Percentiles rank a stretch among this genome's conserved stretches.
Evolutionary conservation across 345 rosid species (phyloP).

Genomic region (Carallia pectinifolia): DNA sequence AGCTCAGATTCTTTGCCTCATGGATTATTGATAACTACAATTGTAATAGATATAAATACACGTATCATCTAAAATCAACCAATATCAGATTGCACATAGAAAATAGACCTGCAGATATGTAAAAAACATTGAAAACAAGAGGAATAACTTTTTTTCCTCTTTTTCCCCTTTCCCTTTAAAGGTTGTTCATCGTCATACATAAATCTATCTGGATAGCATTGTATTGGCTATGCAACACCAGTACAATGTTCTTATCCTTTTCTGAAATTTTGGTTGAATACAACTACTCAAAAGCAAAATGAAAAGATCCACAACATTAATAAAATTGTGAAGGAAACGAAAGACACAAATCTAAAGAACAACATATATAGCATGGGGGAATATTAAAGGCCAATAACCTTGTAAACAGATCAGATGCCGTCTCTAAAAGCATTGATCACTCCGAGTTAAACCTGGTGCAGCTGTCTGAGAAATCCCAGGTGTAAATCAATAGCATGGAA

Average conservation of each 20-base stretch:
- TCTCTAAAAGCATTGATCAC: conserved; percentile 1
- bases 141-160: too few relatives aligned
- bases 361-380: conserved; percentile 12
- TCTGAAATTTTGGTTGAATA: conserved; percentile 16
- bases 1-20: too few relatives aligned
- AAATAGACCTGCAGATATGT: too few relatives aligned
- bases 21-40: too few relatives aligned
- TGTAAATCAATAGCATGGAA: not conserved
- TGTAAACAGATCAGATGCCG: not conserved
- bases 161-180: too few relatives aligned
- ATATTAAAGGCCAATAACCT: conserved; percentile 8
- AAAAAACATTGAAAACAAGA: too few relatives aligned
- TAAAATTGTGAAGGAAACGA: not conserved
- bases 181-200: not conserved
- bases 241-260: not conserved
- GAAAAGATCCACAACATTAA: conserved; percentile 16
- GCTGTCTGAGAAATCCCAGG: conserved; percentile 7
- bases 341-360: not conserved
- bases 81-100: too few relatives aligned
- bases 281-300: conserved; percentile 3
- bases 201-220: conserved; percentile 4
- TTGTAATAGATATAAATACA: too few relatives aligned
- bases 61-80: too few relatives aligned
- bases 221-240: not conserved
- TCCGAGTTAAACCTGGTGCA: not conserved